A percentile compares a stretch with the other conserved stretches of the same genome.
Conservation (phyloP, 2,329 filamentous ascomycete species). For the Microsporum audouinii region DNA sequence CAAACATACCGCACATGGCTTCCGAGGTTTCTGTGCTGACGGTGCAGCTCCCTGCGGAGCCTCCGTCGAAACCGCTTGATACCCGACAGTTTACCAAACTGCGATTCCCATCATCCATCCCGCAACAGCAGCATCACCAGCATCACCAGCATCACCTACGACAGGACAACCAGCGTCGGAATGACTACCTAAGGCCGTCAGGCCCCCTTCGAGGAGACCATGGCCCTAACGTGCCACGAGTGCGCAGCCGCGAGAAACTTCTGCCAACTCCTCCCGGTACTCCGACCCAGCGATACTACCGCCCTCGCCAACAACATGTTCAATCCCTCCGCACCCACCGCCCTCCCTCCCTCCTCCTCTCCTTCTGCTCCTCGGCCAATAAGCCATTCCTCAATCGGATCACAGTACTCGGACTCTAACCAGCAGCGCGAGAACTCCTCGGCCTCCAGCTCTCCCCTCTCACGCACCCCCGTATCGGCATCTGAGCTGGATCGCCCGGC, state of each 20-base stretch:
- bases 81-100: constrained; percentile 2
- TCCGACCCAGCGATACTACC: background rate
- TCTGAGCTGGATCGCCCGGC: background rate
- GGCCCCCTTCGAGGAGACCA: background rate
- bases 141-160: background rate
- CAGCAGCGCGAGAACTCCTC: background rate
- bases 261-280: background rate
- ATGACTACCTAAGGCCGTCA: background rate
- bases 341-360: background rate
- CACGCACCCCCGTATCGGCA: background rate
- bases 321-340: background rate
- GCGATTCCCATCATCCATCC: background rate
- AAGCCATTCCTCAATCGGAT: background rate
- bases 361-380: background rate
- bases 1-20: background rate
- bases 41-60: background rate
- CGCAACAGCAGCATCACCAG: background rate
- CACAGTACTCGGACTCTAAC: background rate
- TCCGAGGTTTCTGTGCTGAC: background rate
- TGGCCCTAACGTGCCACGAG: background rate
- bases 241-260: background rate
- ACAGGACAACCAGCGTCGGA: background rate
- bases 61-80: background rate
- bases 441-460: background rate
- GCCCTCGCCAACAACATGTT: background rate